These are phyloP conservation scores for Microbotryum intermedium DNA, from an alignment of 1,284 basidiomycete genomes.

Conservation along the genomic window DNA sequence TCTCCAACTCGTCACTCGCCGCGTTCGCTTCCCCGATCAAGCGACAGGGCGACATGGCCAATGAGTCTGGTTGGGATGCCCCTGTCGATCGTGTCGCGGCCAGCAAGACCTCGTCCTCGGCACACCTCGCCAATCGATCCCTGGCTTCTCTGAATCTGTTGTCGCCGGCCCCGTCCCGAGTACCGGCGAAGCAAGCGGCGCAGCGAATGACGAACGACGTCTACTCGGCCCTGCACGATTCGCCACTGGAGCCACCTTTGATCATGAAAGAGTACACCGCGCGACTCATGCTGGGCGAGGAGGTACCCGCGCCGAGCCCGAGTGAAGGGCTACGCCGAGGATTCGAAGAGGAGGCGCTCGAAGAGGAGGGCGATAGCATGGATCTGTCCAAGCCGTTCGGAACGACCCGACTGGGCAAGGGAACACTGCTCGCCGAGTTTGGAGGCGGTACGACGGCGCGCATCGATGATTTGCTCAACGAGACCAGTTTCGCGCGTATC, in stretches of 20 bases:
- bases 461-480: constrained; percentile 27
- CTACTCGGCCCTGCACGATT: constrained; percentile 17
- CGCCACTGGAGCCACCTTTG: constrained; percentile 9
- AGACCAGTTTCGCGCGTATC: constrained; percentile 13
- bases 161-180: constrained; percentile 3
- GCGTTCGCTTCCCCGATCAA: constrained; percentile 27
- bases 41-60: neutral
- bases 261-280: constrained; percentile 4
- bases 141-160: neutral
- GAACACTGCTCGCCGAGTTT: constrained; percentile 34
- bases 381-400: neutral
- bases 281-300: constrained; percentile 1
- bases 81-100: constrained; percentile 1
- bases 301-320: neutral
- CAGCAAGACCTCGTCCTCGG: neutral
- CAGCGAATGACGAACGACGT: constrained; percentile 17
- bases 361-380: neutral
- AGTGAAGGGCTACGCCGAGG: neutral
- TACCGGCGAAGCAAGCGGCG: constrained; percentile 25
- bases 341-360: neutral
- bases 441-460: constrained; percentile 39
- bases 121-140: neutral
- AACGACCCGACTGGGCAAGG: no score
- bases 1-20: constrained; percentile 19
- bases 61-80: constrained; percentile 1